Conservation (phyloP, 805 yeast genomes). For the Priceomyces haplophilus region DNA sequence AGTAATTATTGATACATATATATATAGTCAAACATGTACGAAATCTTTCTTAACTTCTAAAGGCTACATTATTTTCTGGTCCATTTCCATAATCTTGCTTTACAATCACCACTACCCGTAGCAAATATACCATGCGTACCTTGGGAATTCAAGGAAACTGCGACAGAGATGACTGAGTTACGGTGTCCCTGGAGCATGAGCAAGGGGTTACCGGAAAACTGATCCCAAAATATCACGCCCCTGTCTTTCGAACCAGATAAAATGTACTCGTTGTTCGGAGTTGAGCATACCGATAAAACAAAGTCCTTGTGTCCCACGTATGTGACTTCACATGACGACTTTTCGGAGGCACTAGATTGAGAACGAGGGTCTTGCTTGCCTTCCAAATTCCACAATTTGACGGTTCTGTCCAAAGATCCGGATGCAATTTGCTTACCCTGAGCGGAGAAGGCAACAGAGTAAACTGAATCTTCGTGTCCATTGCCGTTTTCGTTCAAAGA, state of each 20-base stretch:
- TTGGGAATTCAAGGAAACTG: conserved; percentile 77
- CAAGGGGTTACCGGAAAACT: conserved; percentile 83
- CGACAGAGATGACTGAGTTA: conserved; percentile 91
- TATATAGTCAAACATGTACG: conserved; percentile 2
- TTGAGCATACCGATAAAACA: conserved; percentile 88
- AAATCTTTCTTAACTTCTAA: neutral
- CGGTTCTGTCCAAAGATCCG: conserved; percentile 93
- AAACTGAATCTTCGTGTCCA: conserved; percentile 95
- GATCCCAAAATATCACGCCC: conserved; percentile 97
- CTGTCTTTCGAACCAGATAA: conserved; percentile 95
- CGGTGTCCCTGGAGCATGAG: conserved; percentile 96
- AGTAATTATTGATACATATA: conserved; percentile 4
- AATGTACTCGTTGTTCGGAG: conserved; percentile 89
- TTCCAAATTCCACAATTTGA: conserved; percentile 91
- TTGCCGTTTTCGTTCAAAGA: conserved; percentile 84
- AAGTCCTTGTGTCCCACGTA: conserved; percentile 96
- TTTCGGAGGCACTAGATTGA: conserved; percentile 18
- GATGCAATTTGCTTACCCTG: conserved; percentile 89
- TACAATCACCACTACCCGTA: conserved; percentile 96
- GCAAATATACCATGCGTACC: conserved; percentile 85
- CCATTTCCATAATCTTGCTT: conserved; percentile 96
- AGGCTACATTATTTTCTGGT: conserved; percentile 38
- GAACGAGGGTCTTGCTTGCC: conserved; percentile 37
- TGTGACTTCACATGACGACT: conserved; percentile 78
- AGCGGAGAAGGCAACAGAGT: conserved; percentile 89